Evolutionary conservation across 2,329 filamentous ascomycete species (phyloP).

Genomic region (Penicillium concentricum): DNA sequence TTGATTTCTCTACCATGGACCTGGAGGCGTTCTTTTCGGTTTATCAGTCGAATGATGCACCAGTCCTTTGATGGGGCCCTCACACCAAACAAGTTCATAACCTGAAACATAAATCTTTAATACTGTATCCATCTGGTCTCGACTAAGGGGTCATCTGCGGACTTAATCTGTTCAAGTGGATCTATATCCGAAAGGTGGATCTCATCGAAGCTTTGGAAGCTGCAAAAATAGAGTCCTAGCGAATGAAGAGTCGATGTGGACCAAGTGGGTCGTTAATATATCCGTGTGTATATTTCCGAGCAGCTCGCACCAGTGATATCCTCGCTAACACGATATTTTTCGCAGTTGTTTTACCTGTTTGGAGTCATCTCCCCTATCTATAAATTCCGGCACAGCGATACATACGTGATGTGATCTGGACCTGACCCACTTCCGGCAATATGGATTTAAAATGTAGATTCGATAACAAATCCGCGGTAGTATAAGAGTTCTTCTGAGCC

Average conservation of each 20-base stretch:
- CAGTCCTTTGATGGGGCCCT: neutral
- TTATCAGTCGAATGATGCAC: constrained; percentile 25
- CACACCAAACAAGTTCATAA: neutral
- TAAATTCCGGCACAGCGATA: neutral
- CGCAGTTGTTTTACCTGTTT: neutral
- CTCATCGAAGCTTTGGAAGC: neutral
- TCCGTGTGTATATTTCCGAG: neutral
- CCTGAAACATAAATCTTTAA: neutral
- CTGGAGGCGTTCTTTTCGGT: constrained; percentile 40
- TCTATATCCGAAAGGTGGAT: constrained; percentile 1
- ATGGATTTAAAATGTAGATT: constrained; percentile 18
- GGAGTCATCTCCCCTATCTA: neutral
- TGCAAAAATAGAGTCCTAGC: neutral
- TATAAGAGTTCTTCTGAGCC: constrained; percentile 11
- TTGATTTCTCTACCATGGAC: constrained; percentile 44
- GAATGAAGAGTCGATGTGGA: neutral
- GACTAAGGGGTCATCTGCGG: neutral
- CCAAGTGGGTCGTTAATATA: neutral
- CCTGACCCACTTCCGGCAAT: constrained; percentile 15
- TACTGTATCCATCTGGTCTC: neutral
- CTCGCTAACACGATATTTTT: neutral
- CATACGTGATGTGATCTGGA: neutral
- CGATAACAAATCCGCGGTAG: neutral
- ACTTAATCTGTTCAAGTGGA: neutral
- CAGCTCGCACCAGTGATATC: neutral